Percentiles rank a stretch among this genome's conserved stretches.
These are phyloP conservation scores for Chaetomiaceae sp. DNA, from an alignment of 2,329 filamentous ascomycete species.

Conservation along the genomic window DNA sequence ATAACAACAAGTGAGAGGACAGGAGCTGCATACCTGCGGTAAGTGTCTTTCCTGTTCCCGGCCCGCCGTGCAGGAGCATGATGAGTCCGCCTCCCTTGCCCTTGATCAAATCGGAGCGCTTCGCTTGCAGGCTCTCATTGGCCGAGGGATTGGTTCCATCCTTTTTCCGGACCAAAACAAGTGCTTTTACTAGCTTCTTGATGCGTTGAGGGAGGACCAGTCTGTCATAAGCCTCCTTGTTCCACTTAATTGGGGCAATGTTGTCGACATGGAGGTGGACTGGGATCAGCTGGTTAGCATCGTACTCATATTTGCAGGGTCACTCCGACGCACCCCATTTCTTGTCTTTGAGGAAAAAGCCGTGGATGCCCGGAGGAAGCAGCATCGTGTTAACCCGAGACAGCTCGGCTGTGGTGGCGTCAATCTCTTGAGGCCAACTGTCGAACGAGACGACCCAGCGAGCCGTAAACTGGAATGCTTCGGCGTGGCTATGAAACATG, in stretches of 20 bases:
- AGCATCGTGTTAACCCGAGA: background rate
- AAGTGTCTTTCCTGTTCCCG: background rate
- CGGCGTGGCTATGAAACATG: background rate
- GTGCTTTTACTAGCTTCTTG: background rate
- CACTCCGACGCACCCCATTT: background rate
- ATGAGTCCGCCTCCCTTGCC: background rate
- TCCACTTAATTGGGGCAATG: background rate
- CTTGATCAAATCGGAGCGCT: background rate
- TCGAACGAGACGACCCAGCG: background rate
- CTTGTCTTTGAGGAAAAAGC: background rate
- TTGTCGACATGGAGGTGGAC: background rate
- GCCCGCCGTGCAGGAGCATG: background rate
- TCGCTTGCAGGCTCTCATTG: background rate
- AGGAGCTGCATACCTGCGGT: background rate
- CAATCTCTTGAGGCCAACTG: background rate
- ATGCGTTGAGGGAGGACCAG: background rate
- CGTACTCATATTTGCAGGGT: background rate
- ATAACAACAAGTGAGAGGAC: background rate
- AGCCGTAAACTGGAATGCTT: background rate
- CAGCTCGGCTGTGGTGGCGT: background rate
- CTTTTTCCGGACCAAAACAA: background rate
- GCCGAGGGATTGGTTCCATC: background rate
- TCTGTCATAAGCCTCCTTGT: background rate
- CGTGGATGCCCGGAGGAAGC: background rate
- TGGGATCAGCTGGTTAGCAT: background rate